These are phyloP conservation scores for Trichoderma pleuroti DNA, from an alignment of 2,329 filamentous ascomycete species.

Conservation along the genomic window DNA sequence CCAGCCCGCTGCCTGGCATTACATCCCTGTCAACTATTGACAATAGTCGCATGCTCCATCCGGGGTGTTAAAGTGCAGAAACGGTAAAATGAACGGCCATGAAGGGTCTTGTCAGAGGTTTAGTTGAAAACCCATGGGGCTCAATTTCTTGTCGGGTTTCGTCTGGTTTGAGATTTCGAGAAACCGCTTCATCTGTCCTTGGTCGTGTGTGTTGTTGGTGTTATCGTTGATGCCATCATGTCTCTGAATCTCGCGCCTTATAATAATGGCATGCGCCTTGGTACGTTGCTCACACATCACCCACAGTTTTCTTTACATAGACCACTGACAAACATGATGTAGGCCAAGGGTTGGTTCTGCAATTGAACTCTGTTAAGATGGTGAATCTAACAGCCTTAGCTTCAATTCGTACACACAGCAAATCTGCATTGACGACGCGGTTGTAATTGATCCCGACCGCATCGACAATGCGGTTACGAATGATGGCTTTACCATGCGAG, in stretches of 20 bases:
- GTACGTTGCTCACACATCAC: neutral
- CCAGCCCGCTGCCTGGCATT: no score
- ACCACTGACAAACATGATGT: neutral
- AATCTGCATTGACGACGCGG: neutral
- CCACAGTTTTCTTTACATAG: neutral
- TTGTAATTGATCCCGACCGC: neutral
- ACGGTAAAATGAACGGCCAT: no score
- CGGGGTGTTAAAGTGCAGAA: no score
- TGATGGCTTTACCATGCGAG: neutral
- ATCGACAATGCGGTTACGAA: neutral
- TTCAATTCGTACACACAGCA: neutral
- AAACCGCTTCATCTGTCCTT: neutral
- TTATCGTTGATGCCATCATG: neutral
- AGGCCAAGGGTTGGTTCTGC: neutral
- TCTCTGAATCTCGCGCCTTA: neutral
- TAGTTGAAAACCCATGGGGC: neutral
- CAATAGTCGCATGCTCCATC: no score
- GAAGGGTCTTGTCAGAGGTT: neutral
- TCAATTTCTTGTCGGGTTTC: neutral
- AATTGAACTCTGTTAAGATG: neutral
- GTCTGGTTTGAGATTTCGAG: neutral
- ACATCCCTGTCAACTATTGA: no score
- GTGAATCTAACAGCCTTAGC: neutral
- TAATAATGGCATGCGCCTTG: neutral
- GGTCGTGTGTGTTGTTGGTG: neutral